A percentile compares a stretch with the other conserved stretches of the same genome.
phyloP scores from a whole-genome alignment of 768 basidiomycete species.

The Pleurotus platypus region DNA sequence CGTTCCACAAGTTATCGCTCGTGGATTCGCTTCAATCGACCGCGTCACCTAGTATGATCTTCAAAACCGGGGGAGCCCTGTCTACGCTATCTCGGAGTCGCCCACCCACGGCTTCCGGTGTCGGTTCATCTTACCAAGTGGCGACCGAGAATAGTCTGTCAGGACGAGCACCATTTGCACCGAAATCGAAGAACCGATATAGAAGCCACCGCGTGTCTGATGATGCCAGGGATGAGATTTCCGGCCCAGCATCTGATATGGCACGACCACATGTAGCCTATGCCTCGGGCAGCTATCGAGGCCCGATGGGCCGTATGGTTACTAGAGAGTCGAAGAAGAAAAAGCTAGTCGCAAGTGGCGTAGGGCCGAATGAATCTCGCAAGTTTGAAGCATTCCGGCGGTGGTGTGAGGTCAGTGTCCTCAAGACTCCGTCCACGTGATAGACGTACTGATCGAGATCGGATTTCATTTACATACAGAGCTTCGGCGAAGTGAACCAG shows the following conservation, averaged over 20 bases:
- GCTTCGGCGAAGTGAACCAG: slow-evolving; percentile 72
- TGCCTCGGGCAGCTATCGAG: slow-evolving; percentile 19
- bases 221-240: background rate
- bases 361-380: slow-evolving; percentile 52
- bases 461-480: slow-evolving; percentile 39
- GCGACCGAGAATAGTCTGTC: slow-evolving; percentile 7
- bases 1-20: slow-evolving; percentile 37
- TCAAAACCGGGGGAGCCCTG: background rate
- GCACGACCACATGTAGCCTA: slow-evolving; percentile 34
- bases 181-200: slow-evolving; percentile 14
- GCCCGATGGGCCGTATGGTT: slow-evolving; percentile 27
- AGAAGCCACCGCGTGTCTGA: background rate
- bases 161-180: slow-evolving; percentile 14
- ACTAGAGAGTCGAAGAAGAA: slow-evolving; percentile 52
- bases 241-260: slow-evolving; percentile 7
- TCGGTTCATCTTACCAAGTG: slow-evolving; percentile 7
- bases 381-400: slow-evolving; percentile 65
- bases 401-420: slow-evolving; percentile 68
- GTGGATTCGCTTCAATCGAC: slow-evolving; percentile 35
- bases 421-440: background rate
- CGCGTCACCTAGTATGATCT: slow-evolving; percentile 8
- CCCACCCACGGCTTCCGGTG: slow-evolving; percentile 16
- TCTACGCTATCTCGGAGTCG: slow-evolving; percentile 8
- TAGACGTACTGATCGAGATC: slow-evolving; percentile 2
- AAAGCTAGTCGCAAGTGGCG: slow-evolving; percentile 68